Evolutionary conservation across 495 filamentous ascomycete genomes (phyloP), one percentile per base, ranked within the genome.

Genomic region (Penicillium riverlandense): DNA sequence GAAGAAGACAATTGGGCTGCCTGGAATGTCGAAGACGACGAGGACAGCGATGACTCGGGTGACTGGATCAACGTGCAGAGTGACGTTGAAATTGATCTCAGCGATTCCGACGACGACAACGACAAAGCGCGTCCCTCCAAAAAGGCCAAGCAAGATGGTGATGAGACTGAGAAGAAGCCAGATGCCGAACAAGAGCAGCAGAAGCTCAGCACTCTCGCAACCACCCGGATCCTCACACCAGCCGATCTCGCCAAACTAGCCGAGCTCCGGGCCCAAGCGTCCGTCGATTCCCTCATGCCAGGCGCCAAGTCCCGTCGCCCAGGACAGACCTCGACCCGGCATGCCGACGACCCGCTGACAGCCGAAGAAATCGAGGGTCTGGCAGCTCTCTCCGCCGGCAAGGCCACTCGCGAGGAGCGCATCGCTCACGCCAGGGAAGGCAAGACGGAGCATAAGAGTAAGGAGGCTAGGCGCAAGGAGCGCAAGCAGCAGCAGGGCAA

Each of bases 61-160:
- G 94, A 89, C 31, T 99, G 94, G 94, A 90, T 96, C 52, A 79
- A 92, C 50, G 91, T 97, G 22, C 75, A 86, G 45, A 85, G 81
- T 49, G 87, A 94, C 47, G 85, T 77, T 8, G 87, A 94, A 43
- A 91, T 88, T 47, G 75, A 85, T 12, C 71, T 88, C 37, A 82
- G 74, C 48, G 86, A 89, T 48, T 79, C 78, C 2, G 86, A 89
- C 35, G 83, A 84, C 38, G 76, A 78, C 43, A 68, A 73, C 35
- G 22, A 22, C 22, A 78, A 81, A 30, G 71, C 74, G 35, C 80
- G 75, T 8, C 74, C 77, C 13, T 59, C 76, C 3, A 91, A 91
- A 67, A 88, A 80, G 46, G 42, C 59, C 35, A 65, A 73, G 47
- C 53, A 63, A 50, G 47, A 54, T 13, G 57, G 62, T 35, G 54